Conservation (phyloP, 345 rosid genomes). For the Zanthoxylum bungeanum region DNA sequence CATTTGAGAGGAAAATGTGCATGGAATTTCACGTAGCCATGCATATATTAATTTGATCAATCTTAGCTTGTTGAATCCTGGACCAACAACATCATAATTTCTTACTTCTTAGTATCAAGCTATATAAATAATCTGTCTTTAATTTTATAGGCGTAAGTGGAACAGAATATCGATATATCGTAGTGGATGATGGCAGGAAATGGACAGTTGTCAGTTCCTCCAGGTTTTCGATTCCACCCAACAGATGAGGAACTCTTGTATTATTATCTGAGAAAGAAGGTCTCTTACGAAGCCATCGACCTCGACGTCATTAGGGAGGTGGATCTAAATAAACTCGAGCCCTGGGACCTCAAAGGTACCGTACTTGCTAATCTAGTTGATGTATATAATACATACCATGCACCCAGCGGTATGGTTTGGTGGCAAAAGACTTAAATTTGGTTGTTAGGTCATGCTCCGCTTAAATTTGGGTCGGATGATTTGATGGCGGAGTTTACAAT, state of each 20-base stretch:
- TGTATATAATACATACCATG: no score
- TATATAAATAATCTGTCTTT: not conserved
- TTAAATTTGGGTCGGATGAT: no score
- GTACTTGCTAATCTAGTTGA: not conserved
- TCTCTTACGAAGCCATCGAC: constrained; percentile 89
- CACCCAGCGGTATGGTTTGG: no score
- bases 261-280: constrained; percentile 92
- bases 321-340: constrained; percentile 97
- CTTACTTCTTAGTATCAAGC: not conserved
- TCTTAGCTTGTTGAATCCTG: not conserved
- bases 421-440: no score
- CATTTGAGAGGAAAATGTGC: no score
- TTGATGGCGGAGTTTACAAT: no score
- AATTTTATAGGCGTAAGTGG: constrained; percentile 10
- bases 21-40: not conserved
- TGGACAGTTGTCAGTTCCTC: constrained; percentile 82
- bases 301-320: constrained; percentile 94
- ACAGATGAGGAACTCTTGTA: constrained; percentile 95
- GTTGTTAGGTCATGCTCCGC: no score
- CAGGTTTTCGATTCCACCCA: constrained; percentile 95
- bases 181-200: constrained; percentile 54
- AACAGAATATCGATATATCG: not conserved
- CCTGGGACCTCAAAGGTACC: constrained; percentile 97
- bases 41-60: not conserved
- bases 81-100: not conserved